Evolutionary conservation across 768 basidiomycete species (phyloP), one percentile per base, ranked within the genome.

Genomic region (Boletus tomentosulus): DNA sequence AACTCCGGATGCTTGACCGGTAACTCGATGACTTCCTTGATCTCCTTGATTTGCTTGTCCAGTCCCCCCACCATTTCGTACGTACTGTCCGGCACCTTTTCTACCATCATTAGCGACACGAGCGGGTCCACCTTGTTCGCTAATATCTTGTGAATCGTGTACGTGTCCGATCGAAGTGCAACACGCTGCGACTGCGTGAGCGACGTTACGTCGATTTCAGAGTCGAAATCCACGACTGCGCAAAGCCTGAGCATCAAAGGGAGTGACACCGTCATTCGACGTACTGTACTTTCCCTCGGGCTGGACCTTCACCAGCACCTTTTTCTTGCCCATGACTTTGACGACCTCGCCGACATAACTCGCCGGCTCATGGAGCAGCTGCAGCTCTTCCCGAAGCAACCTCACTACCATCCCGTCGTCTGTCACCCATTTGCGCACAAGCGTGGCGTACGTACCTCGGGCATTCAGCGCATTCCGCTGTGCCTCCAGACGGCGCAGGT

Each of bases 41-140:
- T 96, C 66, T 98, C 95, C 76, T 97, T 97, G 65, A 96, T 95
- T 60, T 95, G 88, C 74, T 97, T 92, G 78, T 98, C 97, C 54
- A 98, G 82, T 62, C 96, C 96, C 22, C 97, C 97, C 56, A 99
- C 96, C 95, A 98, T 98, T 73, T 98, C 97, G 74, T 99, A 99
- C 30, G 97, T 98, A 72, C 90, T 93, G 71, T 98, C 96, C 0
- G 96, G 96, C 0, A 98, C 96, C 71, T 99, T 99, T 74, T 99
- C 96, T 11, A 98, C 96, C 95, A 98, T 98, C 97, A 98, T 98
- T 58, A 98, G 83, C 19, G 94, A 97, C 30, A 98, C 95, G 38
- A 98, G 85, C 4, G 97, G 96, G 71, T 98, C 97, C 63, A 98
- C 89, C 75, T 99, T 98, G 78, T 94, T 97, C 1, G 94, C 94